Evolutionary conservation across 352 stramenopile species (phyloP), one percentile per base, ranked within the genome.

Genomic region (Phytophthora aleatoria): DNA sequence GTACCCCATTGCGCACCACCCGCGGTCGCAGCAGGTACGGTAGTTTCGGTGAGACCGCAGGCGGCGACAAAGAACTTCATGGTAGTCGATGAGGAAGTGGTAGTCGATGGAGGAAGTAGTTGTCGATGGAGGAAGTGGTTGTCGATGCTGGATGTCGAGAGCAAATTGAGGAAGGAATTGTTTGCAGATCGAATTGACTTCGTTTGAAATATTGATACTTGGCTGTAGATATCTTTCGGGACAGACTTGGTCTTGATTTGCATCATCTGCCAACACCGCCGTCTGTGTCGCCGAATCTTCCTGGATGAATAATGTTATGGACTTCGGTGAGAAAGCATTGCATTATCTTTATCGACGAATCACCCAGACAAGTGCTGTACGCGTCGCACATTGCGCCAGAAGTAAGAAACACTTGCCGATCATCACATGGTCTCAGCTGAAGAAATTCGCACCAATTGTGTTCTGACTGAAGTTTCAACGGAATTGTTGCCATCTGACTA

Each of bases 171-270:
- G 16, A 20, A 20, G 16, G 16, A 20, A 20, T 20, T 20, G 16
- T 20, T 20, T 20, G 16, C 16, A 20, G 16, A 20, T 20, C 16
- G 16, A 20, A 67, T 72, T 39, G 56, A 33, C 3, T 7, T 33
- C 7, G 28, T 33, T 33, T 8, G 28, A 7, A 33, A 74, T 50
- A 50, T 52, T 33, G 28, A 7, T 7, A 33, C 28, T 20, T 20
- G 16, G 16, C 16, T 20, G 28, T 33, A 33, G 28, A 33, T 33
- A 33, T 33, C 28, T 33, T 33, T 33, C 7, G 28, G 28, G 28
- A 7, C 7, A 33, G 28, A 4, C 3, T 33, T 33, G 3, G 28
- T 8, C 7, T 33, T 33, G 28, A 33, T 33, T 33, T 33, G 28
- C 28, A 33, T 33, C 28, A 2, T 2, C 1, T 33, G 28, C 28